A percentile compares a stretch with the other conserved stretches of the same genome.
Evolutionary conservation across 176 grass and related monocot species (phyloP).

Genomic region (Melocanna baccifera): DNA sequence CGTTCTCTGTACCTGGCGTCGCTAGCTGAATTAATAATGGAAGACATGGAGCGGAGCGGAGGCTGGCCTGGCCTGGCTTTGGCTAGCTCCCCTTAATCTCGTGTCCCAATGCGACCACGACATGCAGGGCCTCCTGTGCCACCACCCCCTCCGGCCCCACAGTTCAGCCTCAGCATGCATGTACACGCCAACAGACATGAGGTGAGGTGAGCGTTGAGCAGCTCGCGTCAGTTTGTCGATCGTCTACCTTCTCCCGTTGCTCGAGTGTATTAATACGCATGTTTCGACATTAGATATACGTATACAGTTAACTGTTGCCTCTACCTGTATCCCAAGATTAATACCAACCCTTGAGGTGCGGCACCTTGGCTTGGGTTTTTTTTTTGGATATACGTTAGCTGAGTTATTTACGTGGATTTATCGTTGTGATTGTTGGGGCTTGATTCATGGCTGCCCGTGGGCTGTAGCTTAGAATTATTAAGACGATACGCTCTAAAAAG

Average conservation of each 20-base stretch:
- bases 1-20: slow-evolving; percentile 27
- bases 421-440: background rate
- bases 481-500: background rate
- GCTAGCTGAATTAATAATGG: background rate
- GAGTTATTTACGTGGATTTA: background rate
- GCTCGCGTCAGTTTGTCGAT: background rate
- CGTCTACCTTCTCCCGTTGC: background rate
- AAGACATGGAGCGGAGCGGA: background rate
- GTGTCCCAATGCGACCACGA: slow-evolving; percentile 32
- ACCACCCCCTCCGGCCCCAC: background rate
- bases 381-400: background rate
- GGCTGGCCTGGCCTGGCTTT: background rate
- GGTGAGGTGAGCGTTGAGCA: background rate
- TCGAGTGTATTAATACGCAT: background rate
- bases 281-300: too few species aligned
- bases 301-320: too few species aligned
- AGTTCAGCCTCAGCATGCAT: background rate
- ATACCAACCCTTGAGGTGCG: background rate
- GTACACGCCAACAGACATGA: background rate
- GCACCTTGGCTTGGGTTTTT: background rate
- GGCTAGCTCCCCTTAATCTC: slow-evolving; percentile 2
- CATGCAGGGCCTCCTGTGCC: slow-evolving; percentile 26
- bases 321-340: background rate
- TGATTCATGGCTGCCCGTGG: background rate
- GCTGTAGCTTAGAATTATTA: background rate